phyloP scores from a whole-genome alignment of 1,284 basidiomycete genomes.

The Apiotrichum domesticum region DNA sequence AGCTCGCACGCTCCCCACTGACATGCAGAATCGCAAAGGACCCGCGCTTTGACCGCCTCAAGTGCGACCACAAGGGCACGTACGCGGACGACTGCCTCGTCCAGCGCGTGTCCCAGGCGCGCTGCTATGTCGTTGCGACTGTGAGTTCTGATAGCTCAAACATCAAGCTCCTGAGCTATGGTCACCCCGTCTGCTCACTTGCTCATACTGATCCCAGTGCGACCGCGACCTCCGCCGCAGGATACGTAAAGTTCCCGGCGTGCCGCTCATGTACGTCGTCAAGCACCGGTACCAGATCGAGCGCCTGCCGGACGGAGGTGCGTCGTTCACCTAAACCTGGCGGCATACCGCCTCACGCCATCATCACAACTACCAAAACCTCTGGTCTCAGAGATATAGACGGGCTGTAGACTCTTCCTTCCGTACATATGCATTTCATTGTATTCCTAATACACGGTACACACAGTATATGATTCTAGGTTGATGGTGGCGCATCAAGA shows the following conservation, averaged over 20 bases:
- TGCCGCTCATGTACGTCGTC: conserved; percentile 94
- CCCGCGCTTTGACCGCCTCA: conserved; percentile 88
- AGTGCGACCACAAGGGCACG: conserved; percentile 87
- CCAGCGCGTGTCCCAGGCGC: conserved; percentile 86
- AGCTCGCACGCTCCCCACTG: background rate
- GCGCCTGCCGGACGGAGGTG: conserved; percentile 65
- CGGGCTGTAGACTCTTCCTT: conserved; percentile 1
- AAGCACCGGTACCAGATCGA: conserved; percentile 86
- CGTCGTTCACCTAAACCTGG: conserved; percentile 19
- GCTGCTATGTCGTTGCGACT: conserved; percentile 96
- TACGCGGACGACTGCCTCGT: conserved; percentile 99
- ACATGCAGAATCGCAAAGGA: conserved; percentile 79
- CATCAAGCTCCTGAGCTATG: too few relatives aligned
- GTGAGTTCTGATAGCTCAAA: conserved; percentile 21
- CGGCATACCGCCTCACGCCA: too few relatives aligned
- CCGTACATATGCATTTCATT: conserved; percentile 11
- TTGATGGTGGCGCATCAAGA: background rate
- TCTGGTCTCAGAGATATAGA: background rate
- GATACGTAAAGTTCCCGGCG: conserved; percentile 87
- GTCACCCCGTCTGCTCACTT: background rate
- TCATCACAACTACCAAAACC: background rate
- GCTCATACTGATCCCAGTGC: conserved; percentile 50
- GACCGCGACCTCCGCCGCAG: conserved; percentile 89
- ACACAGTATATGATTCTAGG: background rate
- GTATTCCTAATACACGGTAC: conserved; percentile 10